These are phyloP conservation scores for Amauroascus niger DNA, from an alignment of 2,329 filamentous ascomycete species.

Conservation along the genomic window DNA sequence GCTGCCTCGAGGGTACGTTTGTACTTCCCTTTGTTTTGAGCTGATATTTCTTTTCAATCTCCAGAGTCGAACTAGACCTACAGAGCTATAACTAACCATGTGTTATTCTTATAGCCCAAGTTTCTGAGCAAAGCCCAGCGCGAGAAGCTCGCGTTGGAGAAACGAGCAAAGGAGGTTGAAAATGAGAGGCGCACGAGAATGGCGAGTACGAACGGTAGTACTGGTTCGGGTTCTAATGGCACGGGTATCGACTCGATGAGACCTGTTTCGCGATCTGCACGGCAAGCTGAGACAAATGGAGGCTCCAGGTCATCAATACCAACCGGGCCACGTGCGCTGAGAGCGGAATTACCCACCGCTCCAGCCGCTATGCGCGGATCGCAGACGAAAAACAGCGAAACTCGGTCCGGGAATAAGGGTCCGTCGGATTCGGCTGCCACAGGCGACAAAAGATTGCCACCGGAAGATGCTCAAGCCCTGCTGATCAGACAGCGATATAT, in stretches of 20 bases:
- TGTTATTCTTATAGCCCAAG: constrained; percentile 50
- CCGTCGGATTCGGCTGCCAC: constrained; percentile 18
- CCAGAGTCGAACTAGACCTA: neutral
- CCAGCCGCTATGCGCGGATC: constrained; percentile 42
- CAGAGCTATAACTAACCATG: constrained; percentile 10
- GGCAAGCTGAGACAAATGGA: constrained; percentile 22
- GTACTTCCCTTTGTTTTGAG: neutral
- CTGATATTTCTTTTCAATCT: neutral
- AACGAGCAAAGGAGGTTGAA: constrained; percentile 61
- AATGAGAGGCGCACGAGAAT: constrained; percentile 45
- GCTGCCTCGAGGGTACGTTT: constrained; percentile 61
- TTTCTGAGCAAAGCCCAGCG: constrained; percentile 77
- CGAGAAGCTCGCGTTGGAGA: constrained; percentile 69
- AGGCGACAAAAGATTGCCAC: constrained; percentile 36
- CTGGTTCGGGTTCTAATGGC: constrained; percentile 13
- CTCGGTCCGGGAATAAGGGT: constrained; percentile 27
- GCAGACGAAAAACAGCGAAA: constrained; percentile 41
- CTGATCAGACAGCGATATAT: constrained; percentile 76
- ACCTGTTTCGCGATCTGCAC: constrained; percentile 6
- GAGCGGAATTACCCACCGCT: constrained; percentile 42
- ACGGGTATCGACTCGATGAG: constrained; percentile 10
- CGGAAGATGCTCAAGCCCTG: constrained; percentile 59
- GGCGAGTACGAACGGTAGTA: constrained; percentile 23
- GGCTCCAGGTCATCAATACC: constrained; percentile 42
- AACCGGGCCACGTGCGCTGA: constrained; percentile 63